Base-by-base conservation (phyloP, 176 grass and related monocot species). In the Avena insularis region DNA sequence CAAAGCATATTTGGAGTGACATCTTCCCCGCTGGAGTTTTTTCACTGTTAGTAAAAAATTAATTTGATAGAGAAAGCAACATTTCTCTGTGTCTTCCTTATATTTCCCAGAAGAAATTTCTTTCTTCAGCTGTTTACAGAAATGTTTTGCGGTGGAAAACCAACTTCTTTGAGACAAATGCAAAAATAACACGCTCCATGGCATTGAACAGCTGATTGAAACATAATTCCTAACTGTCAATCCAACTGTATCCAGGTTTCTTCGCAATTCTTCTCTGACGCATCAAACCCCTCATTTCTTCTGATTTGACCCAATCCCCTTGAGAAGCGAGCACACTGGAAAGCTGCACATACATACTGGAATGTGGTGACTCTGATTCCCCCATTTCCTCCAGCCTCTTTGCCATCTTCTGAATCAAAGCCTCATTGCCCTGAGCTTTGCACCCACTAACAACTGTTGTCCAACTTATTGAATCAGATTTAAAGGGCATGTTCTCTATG, bases 401-500 rank as follows among this genome's bases (percentile, higher is more conserved):
- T 9, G 74, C 81, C 43, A 95, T 77, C 77, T 82, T 89, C 27
- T 77, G 85, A 21, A 79, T 50, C 40, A 95, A 62, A 87, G 45
- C 80, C 4, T 89, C 90, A 71, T 95, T 77, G 19, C 93, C 90
- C 70, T 79, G 86, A 86, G 91, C 88, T 90, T 91, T 95, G 80
- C 93, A 95, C 10, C 84, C 93, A 87, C 91, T 84, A 55, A 92
- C 53, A 79, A 95, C 61, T 45, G 86, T 87, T 64, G 93, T 91
- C 93, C 91, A 92, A 55, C 87, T 95, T 45, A 88, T 35, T 57
- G 74, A 13, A 84, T 92, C 93, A 79, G 90, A 80, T 88, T 91
- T 75, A 54, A 92, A 92, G 59, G 93, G 93, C 93, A 95, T 95
- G 49, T 77, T 73, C 46, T 91, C 91, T n/a, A 92, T 95, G 84